Percentiles rank a stretch among this genome's conserved stretches.
phyloP scores from a whole-genome alignment of 176 grass and related monocot species.

The Carex parvula region DNA sequence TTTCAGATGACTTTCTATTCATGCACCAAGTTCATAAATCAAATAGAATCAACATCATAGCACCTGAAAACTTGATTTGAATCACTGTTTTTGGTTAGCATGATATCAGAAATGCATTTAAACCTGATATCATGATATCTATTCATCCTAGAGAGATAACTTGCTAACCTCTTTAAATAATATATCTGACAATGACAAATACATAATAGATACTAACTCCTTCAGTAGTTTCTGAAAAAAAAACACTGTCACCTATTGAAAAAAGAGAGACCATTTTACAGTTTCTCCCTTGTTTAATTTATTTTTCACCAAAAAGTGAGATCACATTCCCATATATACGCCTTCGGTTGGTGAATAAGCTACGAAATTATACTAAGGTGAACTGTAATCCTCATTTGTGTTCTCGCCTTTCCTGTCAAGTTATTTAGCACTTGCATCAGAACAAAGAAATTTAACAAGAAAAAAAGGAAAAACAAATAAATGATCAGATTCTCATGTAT shows the following conservation, averaged over 20 bases:
- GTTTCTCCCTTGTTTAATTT: conserved; percentile 6
- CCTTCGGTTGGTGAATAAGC: neutral
- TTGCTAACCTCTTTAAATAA: neutral
- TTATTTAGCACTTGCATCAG: conserved; percentile 18
- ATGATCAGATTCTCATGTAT: neutral
- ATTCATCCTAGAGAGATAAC: neutral
- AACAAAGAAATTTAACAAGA: neutral
- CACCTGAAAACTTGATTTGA: neutral
- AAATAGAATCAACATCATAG: neutral
- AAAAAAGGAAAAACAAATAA: neutral
- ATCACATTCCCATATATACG: neutral
- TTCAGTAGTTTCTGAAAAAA: neutral
- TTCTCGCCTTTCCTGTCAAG: conserved; percentile 47
- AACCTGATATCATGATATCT: too few relatives aligned
- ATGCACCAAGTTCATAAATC: neutral
- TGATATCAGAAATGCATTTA: too few relatives aligned
- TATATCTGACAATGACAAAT: neutral
- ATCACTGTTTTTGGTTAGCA: neutral
- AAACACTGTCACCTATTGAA: neutral
- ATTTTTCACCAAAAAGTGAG: conserved; percentile 3
- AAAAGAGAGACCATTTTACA: neutral
- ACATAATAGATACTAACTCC: neutral
- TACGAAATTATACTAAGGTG: conserved; percentile 34
- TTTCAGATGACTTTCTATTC: neutral
- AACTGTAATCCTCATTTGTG: conserved; percentile 16